These are phyloP conservation scores for Cladorrhinum sp. DNA, from an alignment of 2,329 filamentous ascomycete genomes.

Conservation along the genomic window DNA sequence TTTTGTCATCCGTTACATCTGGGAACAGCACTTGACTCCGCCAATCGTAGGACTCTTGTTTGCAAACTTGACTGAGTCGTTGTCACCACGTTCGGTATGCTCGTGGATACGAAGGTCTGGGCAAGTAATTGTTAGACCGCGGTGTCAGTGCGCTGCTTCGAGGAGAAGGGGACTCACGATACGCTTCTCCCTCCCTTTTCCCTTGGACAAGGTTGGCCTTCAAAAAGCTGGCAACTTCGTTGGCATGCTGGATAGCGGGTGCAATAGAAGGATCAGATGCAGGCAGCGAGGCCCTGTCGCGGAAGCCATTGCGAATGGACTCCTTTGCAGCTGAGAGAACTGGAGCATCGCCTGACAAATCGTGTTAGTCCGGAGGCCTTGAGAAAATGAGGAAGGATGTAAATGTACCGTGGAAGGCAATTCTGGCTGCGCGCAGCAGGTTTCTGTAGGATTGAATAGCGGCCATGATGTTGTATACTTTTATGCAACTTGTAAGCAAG, in stretches of 20 bases:
- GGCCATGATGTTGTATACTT: constrained; percentile 50
- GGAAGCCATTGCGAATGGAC: constrained; percentile 73
- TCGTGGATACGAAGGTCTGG: constrained; percentile 85
- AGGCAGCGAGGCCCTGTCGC: constrained; percentile 59
- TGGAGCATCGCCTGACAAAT: constrained; percentile 60
- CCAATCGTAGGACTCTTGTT: constrained; percentile 36
- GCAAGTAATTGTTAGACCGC: neutral
- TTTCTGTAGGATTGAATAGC: constrained; percentile 76
- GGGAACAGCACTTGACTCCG: constrained; percentile 31
- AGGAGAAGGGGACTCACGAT: constrained; percentile 22
- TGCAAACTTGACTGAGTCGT: constrained; percentile 77
- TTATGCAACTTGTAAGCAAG: neutral
- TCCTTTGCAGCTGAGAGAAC: constrained; percentile 67
- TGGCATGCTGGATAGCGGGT: constrained; percentile 70
- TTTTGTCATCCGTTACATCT: constrained; percentile 20
- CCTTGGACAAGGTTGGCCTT: constrained; percentile 88
- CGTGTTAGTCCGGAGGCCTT: neutral
- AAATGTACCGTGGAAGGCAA: constrained; percentile 75
- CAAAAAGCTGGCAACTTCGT: constrained; percentile 78
- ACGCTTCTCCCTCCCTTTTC: constrained; percentile 33
- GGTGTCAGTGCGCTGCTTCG: constrained; percentile 8
- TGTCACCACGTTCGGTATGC: constrained; percentile 87
- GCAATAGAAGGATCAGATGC: constrained; percentile 56
- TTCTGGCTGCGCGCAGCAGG: constrained; percentile 72
- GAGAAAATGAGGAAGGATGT: neutral